Evolutionary conservation across 1,139 yeast species (phyloP), one percentile per base, ranked within the genome.

Genomic region (Nakaseomyces bracarensis): DNA sequence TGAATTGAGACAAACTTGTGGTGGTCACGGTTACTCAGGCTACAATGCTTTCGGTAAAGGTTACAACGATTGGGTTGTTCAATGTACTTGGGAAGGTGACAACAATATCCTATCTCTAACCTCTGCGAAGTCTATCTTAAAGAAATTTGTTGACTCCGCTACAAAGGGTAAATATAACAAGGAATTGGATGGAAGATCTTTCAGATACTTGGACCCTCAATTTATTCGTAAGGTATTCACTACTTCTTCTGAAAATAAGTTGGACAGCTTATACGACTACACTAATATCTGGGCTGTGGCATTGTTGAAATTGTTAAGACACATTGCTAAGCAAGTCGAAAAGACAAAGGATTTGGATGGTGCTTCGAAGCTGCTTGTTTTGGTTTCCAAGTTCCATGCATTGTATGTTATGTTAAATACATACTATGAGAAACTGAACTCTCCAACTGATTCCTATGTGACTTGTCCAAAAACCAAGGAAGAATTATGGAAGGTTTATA

Each of bases 81-180:
- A 87, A 68, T 85, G 95, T 66, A 87, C 96, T 20, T 87, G 96
- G 96, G 96, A 87, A 69, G 96, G 96, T 65, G 96, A 87, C 64
- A 87, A 87, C 69, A 86, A 81, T 58, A 81, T 87, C 40, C 71
- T 87, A 54, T 85, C 87, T 8, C 76, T 85, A 64, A 80, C 87
- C 47, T 78, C 87, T 49, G 96, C 96, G 51, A 76, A 82, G 65
- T 79, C 83, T 43, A 74, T 82, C 39, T 66, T 80, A 50, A 82
- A 81, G 65, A 70, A 72, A 52, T 71, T 75, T 43, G 60, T 61
- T 44, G 64, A 62, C 34, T 44, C 59, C 10, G 64, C 64, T 16
- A 46, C 64, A 26, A 58, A 60, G 41, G 71, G 72, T 36, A 63
- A 58, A 46, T 57, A 52, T 45, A 68, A 71, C 43, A 62, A 65